Evolutionary conservation across 2,329 filamentous ascomycete genomes (phyloP).

Genomic region (Stachybotrys chartarum): DNA sequence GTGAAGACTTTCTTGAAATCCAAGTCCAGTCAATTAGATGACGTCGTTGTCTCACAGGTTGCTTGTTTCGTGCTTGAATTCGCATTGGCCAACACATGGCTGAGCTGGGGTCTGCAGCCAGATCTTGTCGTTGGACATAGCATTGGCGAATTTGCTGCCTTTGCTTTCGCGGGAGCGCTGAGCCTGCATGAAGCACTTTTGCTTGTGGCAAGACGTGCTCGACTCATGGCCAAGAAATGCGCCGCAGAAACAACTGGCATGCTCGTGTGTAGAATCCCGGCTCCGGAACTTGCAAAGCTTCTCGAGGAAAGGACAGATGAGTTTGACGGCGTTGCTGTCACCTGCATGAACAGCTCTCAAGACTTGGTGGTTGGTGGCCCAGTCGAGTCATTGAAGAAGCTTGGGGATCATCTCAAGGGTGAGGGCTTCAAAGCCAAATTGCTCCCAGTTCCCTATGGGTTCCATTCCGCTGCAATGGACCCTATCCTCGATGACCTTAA

Average conservation of each 20-base stretch:
- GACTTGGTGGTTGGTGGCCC: constrained; percentile 21
- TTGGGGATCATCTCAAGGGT: constrained; percentile 8
- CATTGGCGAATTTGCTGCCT: constrained; percentile 17
- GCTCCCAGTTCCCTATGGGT: constrained; percentile 17
- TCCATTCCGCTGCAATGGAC: constrained; percentile 20
- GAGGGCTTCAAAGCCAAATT: constrained; percentile 14
- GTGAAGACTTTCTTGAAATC: not conserved
- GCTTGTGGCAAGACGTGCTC: constrained; percentile 12
- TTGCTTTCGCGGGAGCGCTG: constrained; percentile 10
- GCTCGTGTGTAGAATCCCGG: constrained; percentile 9
- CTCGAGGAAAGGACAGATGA: not conserved
- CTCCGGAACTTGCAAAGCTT: constrained; percentile 6
- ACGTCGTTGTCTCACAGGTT: constrained; percentile 16
- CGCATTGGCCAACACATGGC: constrained; percentile 17
- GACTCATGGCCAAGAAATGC: constrained; percentile 11
- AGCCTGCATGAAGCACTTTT: constrained; percentile 11
- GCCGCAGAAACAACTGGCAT: constrained; percentile 9
- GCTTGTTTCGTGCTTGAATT: constrained; percentile 24
- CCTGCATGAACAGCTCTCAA: constrained; percentile 21
- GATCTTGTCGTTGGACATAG: constrained; percentile 15
- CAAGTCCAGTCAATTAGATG: not conserved
- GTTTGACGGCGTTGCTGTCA: constrained; percentile 11
- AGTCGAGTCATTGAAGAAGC: constrained; percentile 6
- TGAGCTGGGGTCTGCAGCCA: constrained; percentile 12
- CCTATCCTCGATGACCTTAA: constrained; percentile 12